A percentile compares a stretch with the other conserved stretches of the same genome.
Evolutionary conservation across 2,329 filamentous ascomycete species (phyloP).

Genomic region (Cryphonectria radicalis): DNA sequence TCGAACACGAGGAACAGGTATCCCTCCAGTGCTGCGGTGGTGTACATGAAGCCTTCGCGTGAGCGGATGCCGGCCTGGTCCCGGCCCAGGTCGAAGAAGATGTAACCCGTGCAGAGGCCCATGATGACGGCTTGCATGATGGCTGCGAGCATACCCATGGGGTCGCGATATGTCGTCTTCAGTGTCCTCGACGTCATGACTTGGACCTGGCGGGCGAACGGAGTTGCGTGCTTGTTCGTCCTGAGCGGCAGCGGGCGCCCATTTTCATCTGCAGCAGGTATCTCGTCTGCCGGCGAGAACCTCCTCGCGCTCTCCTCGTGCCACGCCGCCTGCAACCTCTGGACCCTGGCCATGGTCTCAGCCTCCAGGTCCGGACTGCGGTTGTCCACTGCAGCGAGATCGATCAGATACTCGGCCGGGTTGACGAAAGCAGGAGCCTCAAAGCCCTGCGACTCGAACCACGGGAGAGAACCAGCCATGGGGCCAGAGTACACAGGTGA

Average conservation of each 20-base stretch:
- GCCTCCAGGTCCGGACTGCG: slow-evolving; percentile 68
- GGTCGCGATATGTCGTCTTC: slow-evolving; percentile 75
- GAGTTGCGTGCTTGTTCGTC: slow-evolving; percentile 49
- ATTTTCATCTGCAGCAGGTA: slow-evolving; percentile 8
- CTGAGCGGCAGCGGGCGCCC: slow-evolving; percentile 7
- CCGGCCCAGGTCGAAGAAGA: slow-evolving; percentile 68
- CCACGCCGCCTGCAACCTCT: slow-evolving; percentile 67
- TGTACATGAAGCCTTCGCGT: slow-evolving; percentile 74
- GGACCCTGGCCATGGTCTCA: slow-evolving; percentile 62
- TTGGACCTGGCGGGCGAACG: slow-evolving; percentile 63
- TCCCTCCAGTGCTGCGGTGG: slow-evolving; percentile 71
- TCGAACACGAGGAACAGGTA: slow-evolving; percentile 79
- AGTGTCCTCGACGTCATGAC: slow-evolving; percentile 73
- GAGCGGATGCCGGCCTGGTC: slow-evolving; percentile 75
- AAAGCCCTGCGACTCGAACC: slow-evolving; percentile 66
- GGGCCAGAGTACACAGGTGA: slow-evolving; percentile 70
- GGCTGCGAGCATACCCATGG: slow-evolving; percentile 73
- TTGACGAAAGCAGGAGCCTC: slow-evolving; percentile 74
- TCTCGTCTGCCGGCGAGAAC: slow-evolving; percentile 33
- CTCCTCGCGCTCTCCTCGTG: slow-evolving; percentile 40
- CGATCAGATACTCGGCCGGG: slow-evolving; percentile 76
- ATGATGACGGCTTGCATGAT: slow-evolving; percentile 72
- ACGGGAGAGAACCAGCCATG: slow-evolving; percentile 60
- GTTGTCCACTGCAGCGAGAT: slow-evolving; percentile 75
- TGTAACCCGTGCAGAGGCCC: slow-evolving; percentile 73